These are phyloP conservation scores for Nymphaea colorata DNA, from an alignment of 164 flowering plant genomes.

Conservation along the genomic window DNA sequence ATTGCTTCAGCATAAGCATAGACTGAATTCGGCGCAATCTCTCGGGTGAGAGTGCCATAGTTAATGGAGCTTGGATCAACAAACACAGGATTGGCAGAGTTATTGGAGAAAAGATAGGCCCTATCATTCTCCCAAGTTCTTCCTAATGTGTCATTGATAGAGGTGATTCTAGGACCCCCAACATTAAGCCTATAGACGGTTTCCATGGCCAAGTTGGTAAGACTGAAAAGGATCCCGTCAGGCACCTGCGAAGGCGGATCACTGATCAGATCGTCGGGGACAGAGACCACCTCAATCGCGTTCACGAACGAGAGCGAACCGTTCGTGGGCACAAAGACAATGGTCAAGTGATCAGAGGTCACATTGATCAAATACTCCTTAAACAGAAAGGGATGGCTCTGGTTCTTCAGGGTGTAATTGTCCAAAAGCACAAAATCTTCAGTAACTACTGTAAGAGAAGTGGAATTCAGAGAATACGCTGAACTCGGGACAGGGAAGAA, in stretches of 20 bases:
- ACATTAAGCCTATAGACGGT: constrained; percentile 24
- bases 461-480: constrained; percentile 10
- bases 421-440: constrained; percentile 18
- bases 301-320: constrained; percentile 21
- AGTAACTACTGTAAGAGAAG: constrained; percentile 17
- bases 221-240: constrained; percentile 14
- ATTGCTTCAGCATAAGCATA: constrained; percentile 73
- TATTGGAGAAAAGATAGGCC: constrained; percentile 21
- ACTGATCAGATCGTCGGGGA: constrained; percentile 24
- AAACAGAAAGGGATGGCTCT: constrained; percentile 15
- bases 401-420: constrained; percentile 19
- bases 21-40: constrained; percentile 73
- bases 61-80: constrained; percentile 15
- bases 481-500: constrained; percentile 17
- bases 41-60: constrained; percentile 36
- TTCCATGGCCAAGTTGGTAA: constrained; percentile 18
- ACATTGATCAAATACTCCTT: constrained; percentile 25
- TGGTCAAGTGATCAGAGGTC: constrained; percentile 12
- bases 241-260: constrained; percentile 12
- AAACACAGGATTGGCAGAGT: constrained; percentile 13
- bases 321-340: constrained; percentile 19
- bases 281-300: constrained; percentile 26
- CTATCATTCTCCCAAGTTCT: constrained; percentile 26
- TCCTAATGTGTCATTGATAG: constrained; percentile 30
- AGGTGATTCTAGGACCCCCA: constrained; percentile 28